Evolutionary conservation across 257 asterid genomes (phyloP).

Genomic region (Solanum clarkiae): DNA sequence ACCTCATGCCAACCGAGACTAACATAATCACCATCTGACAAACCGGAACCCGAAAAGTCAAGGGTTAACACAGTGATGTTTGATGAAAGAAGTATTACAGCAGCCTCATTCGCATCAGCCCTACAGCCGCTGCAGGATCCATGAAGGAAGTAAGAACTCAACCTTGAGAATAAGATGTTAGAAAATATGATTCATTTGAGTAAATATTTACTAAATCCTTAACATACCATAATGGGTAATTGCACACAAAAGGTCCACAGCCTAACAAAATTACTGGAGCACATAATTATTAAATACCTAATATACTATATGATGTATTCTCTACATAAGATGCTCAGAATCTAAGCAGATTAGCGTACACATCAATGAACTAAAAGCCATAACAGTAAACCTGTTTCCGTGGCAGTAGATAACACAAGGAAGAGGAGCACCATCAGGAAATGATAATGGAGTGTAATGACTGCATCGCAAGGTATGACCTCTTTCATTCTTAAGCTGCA

Average conservation of each 20-base stretch:
- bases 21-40: conserved; percentile 86
- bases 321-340: background rate
- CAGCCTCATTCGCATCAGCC: conserved; percentile 98
- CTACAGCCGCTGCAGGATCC: conserved; percentile 79
- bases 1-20: conserved; percentile 99
- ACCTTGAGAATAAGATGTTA: background rate
- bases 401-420: conserved; percentile 99
- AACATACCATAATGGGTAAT: background rate
- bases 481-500: conserved; percentile 88
- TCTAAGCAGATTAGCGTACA: background rate
- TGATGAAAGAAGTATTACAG: conserved; percentile 85
- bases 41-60: conserved; percentile 95
- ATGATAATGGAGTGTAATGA: conserved; percentile 73
- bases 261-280: background rate
- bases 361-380: background rate
- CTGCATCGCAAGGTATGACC: conserved; percentile 86
- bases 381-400: conserved; percentile 65
- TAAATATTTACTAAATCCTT: background rate
- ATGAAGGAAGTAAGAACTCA: background rate
- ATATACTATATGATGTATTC: background rate
- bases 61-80: conserved; percentile 85
- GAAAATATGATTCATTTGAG: background rate
- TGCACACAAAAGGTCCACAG: background rate
- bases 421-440: conserved; percentile 63
- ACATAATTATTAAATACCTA: background rate